Evolutionary conservation across 176 grass and related monocot genomes (phyloP).

Genomic region (Musa acuminata): DNA sequence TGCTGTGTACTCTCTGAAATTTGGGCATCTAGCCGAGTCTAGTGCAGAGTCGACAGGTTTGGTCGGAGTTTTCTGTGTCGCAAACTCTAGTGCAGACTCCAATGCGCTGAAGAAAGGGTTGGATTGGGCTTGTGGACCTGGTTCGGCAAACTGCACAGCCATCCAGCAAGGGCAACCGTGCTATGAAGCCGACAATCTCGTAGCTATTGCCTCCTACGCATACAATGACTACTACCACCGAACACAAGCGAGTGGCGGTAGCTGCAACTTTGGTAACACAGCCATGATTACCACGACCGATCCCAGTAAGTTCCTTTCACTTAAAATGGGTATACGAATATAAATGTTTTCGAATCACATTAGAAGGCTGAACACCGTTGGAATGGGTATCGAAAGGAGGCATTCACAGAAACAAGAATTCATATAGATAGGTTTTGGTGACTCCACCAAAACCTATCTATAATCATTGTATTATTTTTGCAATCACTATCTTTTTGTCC

Average conservation of each 20-base stretch:
- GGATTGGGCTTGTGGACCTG: constrained; percentile 98
- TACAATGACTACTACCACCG: constrained; percentile 96
- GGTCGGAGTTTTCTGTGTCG: constrained; percentile 76
- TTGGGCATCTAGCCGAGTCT: constrained; percentile 39
- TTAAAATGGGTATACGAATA: neutral
- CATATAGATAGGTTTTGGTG: no score
- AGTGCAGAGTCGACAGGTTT: constrained; percentile 47
- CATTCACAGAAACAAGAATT: neutral
- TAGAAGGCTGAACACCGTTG: neutral
- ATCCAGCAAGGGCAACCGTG: constrained; percentile 82
- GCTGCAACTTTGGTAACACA: constrained; percentile 85
- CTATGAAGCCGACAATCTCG: constrained; percentile 76
- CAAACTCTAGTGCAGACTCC: constrained; percentile 55
- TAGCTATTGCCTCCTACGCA: constrained; percentile 74
- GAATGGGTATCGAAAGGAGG: neutral
- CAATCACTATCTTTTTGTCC: no score
- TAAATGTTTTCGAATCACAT: neutral
- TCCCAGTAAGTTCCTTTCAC: constrained; percentile 65
- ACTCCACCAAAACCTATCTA: no score
- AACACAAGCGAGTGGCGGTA: constrained; percentile 81
- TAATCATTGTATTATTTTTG: no score
- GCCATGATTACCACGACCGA: constrained; percentile 69
- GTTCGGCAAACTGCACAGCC: constrained; percentile 83
- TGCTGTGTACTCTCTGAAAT: constrained; percentile 54
- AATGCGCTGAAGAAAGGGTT: constrained; percentile 75